Evolutionary conservation across 1,284 basidiomycete genomes (phyloP).

Genomic region (Sporisorium scitamineum): DNA sequence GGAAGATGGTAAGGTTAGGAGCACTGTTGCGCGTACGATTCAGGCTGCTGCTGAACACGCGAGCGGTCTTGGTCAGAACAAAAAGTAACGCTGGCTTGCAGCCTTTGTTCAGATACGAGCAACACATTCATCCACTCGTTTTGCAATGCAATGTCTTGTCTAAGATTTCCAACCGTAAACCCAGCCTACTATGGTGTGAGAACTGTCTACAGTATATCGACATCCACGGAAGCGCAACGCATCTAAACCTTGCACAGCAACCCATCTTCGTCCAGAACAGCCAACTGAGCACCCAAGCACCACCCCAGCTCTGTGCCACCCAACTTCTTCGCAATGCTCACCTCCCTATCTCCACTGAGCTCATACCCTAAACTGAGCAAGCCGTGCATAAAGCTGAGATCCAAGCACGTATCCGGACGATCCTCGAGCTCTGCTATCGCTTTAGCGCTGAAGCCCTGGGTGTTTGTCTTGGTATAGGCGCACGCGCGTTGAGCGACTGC

Average conservation of each 20-base stretch:
- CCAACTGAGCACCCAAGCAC: slow-evolving; percentile 80
- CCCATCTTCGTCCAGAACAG: slow-evolving; percentile 59
- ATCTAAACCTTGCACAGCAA: slow-evolving; percentile 51
- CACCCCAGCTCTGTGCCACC: slow-evolving; percentile 93
- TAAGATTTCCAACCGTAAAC: not conserved
- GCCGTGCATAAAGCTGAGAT: slow-evolving; percentile 93
- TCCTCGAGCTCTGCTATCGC: slow-evolving; percentile 82
- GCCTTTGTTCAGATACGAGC: not conserved
- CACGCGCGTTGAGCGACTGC: slow-evolving; percentile 62
- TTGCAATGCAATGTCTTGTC: not conserved
- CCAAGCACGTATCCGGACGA: slow-evolving; percentile 92
- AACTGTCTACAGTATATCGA: not conserved
- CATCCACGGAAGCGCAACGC: too few relatives aligned
- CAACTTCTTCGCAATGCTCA: slow-evolving; percentile 78
- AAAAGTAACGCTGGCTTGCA: slow-evolving; percentile 17
- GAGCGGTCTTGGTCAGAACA: slow-evolving; percentile 59
- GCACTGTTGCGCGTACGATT: slow-evolving; percentile 94
- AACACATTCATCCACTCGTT: not conserved
- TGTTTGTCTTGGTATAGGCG: slow-evolving; percentile 26
- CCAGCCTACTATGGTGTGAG: not conserved
- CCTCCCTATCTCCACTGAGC: slow-evolving; percentile 74
- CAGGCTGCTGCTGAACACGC: slow-evolving; percentile 74
- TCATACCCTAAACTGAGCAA: slow-evolving; percentile 77
- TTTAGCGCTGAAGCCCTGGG: slow-evolving; percentile 60
- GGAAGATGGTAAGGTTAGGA: slow-evolving; percentile 93